phyloP scores from a whole-genome alignment of 192 early-diverging fungal genomes.

The Umbelopsis vinacea region DNA sequence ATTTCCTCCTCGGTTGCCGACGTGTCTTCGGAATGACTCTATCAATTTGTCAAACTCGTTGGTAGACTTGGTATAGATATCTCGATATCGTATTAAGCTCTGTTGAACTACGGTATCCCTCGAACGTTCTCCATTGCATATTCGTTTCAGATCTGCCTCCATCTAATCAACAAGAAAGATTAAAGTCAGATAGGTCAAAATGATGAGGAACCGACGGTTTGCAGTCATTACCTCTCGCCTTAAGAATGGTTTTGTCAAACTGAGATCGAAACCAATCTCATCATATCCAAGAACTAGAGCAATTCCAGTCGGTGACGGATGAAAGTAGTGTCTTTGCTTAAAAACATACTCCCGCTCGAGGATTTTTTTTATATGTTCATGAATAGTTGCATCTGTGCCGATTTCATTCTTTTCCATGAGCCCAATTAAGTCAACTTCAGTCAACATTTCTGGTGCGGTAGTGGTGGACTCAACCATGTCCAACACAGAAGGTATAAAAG shows the following conservation, averaged over 20 bases:
- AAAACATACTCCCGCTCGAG: constrained; percentile 85
- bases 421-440: constrained; percentile 84
- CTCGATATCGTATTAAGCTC: constrained; percentile 68
- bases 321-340: constrained; percentile 61
- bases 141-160: constrained; percentile 77
- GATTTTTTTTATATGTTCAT: constrained; percentile 94
- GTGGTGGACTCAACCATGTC: constrained; percentile 74
- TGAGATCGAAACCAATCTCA: constrained; percentile 82
- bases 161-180: constrained; percentile 51
- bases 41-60: constrained; percentile 54
- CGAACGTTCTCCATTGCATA: constrained; percentile 68
- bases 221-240: constrained; percentile 64
- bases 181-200: background rate
- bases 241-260: constrained; percentile 88
- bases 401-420: constrained; percentile 95
- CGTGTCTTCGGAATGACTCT: constrained; percentile 41
- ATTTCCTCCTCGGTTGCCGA: background rate
- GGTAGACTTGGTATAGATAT: constrained; percentile 65
- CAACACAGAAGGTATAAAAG: constrained; percentile 68
- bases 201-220: too few species aligned
- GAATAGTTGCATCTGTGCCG: constrained; percentile 97
- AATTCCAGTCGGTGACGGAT: constrained; percentile 86
- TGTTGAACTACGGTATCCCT: constrained; percentile 74
- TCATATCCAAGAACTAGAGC: constrained; percentile 88
- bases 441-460: constrained; percentile 73